Base-by-base conservation (phyloP, 495 filamentous ascomycete genomes). In the Evernia prunastri region DNA sequence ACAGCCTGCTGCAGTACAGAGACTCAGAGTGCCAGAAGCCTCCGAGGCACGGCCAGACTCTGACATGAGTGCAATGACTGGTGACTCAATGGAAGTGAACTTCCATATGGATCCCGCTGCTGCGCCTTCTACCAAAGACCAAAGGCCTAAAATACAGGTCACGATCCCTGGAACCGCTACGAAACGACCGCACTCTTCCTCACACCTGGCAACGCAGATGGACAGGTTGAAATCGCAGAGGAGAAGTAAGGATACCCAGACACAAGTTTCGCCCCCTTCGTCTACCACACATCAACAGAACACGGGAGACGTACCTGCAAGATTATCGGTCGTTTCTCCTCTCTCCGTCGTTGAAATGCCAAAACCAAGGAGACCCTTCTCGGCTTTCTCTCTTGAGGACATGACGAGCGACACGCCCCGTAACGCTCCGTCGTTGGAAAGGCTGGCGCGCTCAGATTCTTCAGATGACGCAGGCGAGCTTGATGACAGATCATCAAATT, bases 281-380 rank as follows among this genome's bases (percentile, higher is more conserved):
- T 63, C 69, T 33, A 66, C 63, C 27, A 63, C 56, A 17, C 42
- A 56, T 27, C 65, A 63, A 39, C 51, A 63, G 17, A 54, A 54
- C 51, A 15, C 29, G 4, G 64, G 42, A 29, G 65, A 66, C 33
- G 51, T 40, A 4, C 67, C 63, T 11, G 67, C 67, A 53, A 59
- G 65, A 25, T 47, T 71, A 29, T 72, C 71, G 10, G 59, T 72
- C 39, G 66, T 72, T n/a, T 72, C 71, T 40, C 71, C 71, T 18
- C 60, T 72, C 17, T 71, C 71, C 31, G 64, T 67, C 39, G 63
- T 72, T n/a, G 69, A 72, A 53, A 72, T 72, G 71, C 71, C 71
- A 17, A 71, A 66, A 63, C 71, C 71, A 31, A 57, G 65, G 25
- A 63, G 71, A 62, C 71, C 71, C 15, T 71, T 71, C 39, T 71